A percentile compares a stretch with the other conserved stretches of the same genome.
These are phyloP conservation scores for Capsella bursapastoris DNA, from an alignment of 345 rosid genomes.

Conservation along the genomic window DNA sequence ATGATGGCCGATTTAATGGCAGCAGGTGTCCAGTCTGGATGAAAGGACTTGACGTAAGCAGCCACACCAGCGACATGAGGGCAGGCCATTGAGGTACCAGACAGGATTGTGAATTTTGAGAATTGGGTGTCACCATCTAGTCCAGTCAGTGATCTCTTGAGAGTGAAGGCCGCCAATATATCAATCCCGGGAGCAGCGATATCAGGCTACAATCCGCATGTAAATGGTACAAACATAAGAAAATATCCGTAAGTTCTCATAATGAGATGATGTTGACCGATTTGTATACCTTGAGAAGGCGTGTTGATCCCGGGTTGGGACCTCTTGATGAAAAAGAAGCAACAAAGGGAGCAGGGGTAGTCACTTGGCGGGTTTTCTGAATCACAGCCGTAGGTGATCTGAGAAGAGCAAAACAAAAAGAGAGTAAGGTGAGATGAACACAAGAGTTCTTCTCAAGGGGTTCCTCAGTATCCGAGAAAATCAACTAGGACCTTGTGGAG, in stretches of 20 bases:
- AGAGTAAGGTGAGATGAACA: neutral
- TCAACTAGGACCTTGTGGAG: conserved; percentile 55
- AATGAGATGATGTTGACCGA: neutral
- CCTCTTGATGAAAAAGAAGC: conserved; percentile 95
- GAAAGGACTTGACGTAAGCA: conserved; percentile 91
- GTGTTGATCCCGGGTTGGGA: conserved; percentile 76
- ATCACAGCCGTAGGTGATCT: conserved; percentile 81
- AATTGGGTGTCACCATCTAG: conserved; percentile 76
- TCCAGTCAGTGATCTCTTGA: conserved; percentile 73
- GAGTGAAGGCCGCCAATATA: conserved; percentile 90
- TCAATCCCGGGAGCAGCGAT: conserved; percentile 86
- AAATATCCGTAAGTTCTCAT: neutral
- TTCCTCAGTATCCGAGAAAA: conserved; percentile 12
- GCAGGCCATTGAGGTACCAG: conserved; percentile 95
- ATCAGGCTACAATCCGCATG: conserved; percentile 65
- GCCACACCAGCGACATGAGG: conserved; percentile 90
- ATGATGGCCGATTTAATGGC: conserved; percentile 91
- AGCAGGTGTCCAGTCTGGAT: conserved; percentile 78
- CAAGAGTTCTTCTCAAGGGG: neutral
- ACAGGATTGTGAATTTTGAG: conserved; percentile 73
- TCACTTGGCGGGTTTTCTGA: conserved; percentile 57
- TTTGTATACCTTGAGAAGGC: conserved; percentile 67
- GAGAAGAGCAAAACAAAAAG: neutral
- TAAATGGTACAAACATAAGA: neutral
- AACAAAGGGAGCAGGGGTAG: conserved; percentile 66